Conservation (phyloP, 2,329 filamentous ascomycete genomes). For the Clonostachys byssicola region DNA sequence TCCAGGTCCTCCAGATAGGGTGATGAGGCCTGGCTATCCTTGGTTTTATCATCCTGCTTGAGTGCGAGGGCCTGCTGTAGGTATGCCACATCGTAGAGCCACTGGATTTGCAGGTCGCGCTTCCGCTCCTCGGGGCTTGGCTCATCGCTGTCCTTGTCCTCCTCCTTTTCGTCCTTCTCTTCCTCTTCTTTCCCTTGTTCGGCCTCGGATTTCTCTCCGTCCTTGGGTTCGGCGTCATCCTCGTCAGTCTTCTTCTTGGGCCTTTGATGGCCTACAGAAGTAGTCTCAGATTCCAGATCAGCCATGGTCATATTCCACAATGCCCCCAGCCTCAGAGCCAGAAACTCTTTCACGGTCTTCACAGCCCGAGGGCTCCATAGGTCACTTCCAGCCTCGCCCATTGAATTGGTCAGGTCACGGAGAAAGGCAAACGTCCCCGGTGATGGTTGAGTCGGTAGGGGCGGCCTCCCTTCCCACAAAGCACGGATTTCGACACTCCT, state of each 20-base stretch:
- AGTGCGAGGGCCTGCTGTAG: constrained; percentile 27
- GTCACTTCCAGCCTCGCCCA: constrained; percentile 70
- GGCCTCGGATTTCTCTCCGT: constrained; percentile 7
- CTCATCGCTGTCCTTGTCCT: constrained; percentile 1
- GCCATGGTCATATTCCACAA: constrained; percentile 40
- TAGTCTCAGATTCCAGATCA: constrained; percentile 9
- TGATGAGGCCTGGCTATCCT: too few relatives aligned
- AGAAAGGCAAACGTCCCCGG: constrained; percentile 70
- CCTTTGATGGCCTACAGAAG: constrained; percentile 3
- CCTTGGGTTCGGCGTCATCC: constrained; percentile 6
- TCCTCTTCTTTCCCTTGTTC: constrained; percentile 6
- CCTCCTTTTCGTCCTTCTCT: constrained; percentile 5
- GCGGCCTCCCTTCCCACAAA: constrained; percentile 77
- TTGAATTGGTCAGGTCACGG: constrained; percentile 57
- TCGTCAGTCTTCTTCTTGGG: not conserved
- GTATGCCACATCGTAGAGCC: constrained; percentile 55
- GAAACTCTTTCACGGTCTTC: constrained; percentile 51
- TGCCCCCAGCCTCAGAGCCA: constrained; percentile 46
- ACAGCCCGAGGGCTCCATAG: constrained; percentile 76
- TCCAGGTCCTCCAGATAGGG: constrained; percentile 7
- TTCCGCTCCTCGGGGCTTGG: constrained; percentile 1
- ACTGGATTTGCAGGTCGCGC: constrained; percentile 50
- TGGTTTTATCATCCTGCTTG: not conserved
- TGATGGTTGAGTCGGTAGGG: constrained; percentile 75
- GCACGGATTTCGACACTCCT: constrained; percentile 54